Evolutionary conservation across 129 eudicot genomes (phyloP).

Genomic region (Artemisia argyi): DNA sequence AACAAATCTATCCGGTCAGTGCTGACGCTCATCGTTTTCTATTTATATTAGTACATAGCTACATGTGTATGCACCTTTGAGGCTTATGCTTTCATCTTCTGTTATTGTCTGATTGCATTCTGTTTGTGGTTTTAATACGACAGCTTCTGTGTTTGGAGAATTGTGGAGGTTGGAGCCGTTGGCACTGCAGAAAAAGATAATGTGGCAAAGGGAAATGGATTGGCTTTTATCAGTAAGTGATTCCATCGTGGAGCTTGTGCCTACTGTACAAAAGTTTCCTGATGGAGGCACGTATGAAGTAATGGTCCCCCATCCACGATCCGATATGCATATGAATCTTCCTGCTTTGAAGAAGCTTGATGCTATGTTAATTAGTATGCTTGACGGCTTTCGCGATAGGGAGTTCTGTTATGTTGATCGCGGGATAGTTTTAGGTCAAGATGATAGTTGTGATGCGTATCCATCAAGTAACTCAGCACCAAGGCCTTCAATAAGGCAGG

Average conservation of each 20-base stretch:
- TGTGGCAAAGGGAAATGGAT: constrained; percentile 97
- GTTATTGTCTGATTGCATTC: not conserved
- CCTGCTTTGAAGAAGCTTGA: constrained; percentile 95
- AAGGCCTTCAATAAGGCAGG: constrained; percentile 91
- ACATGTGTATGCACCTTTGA: not conserved
- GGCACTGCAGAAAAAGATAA: constrained; percentile 71
- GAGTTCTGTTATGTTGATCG: constrained; percentile 91
- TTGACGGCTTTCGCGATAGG: constrained; percentile 68
- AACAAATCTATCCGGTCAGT: constrained; percentile 84
- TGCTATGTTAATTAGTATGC: constrained; percentile 74
- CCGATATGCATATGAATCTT: constrained; percentile 71
- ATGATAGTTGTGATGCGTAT: constrained; percentile 51
- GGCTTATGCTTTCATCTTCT: not conserved
- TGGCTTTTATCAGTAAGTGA: constrained; percentile 85
- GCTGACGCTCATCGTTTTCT: not conserved
- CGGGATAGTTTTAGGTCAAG: constrained; percentile 51
- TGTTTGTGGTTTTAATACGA: no score
- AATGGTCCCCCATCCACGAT: constrained; percentile 86
- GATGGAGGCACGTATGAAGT: constrained; percentile 87
- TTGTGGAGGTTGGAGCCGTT: constrained; percentile 97
- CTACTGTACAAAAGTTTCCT: constrained; percentile 70
- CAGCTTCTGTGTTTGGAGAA: constrained; percentile 92
- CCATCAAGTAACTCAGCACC: constrained; percentile 38
- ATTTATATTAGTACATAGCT: not conserved
- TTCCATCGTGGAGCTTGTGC: constrained; percentile 88